Evolutionary conservation across 345 rosid genomes (phyloP).

Genomic region (Rhizophora apiculata): DNA sequence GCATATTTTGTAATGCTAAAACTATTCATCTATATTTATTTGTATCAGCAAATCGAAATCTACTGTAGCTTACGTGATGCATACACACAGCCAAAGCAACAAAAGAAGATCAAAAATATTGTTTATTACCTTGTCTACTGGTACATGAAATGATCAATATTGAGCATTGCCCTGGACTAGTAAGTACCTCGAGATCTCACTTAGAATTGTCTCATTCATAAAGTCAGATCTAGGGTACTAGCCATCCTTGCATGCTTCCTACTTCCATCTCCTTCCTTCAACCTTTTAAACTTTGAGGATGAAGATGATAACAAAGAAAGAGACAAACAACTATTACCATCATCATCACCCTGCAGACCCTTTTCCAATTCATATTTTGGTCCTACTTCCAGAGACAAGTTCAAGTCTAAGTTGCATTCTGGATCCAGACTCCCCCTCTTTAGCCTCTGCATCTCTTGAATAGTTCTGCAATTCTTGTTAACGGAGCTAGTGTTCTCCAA

Average conservation of each 20-base stretch:
- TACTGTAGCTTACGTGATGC: background rate
- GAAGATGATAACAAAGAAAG: conserved; percentile 63
- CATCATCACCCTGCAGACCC: conserved; percentile 19
- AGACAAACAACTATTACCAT: conserved; percentile 41
- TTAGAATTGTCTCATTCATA: conserved; percentile 64
- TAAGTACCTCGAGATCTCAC: conserved; percentile 77
- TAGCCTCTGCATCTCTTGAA: conserved; percentile 22
- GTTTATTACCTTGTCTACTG: conserved; percentile 14
- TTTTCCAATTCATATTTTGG: conserved; percentile 18
- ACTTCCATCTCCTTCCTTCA: conserved; percentile 32
- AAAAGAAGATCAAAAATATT: background rate
- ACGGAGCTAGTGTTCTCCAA: conserved; percentile 1
- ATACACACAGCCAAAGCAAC: background rate
- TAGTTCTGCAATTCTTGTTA: background rate
- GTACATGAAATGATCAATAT: conserved; percentile 12
- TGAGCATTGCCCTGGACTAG: conserved; percentile 3
- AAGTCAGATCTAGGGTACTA: conserved; percentile 85
- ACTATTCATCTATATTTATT: background rate
- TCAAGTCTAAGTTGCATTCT: conserved; percentile 51
- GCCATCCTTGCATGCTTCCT: conserved; percentile 35
- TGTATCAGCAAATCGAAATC: conserved; percentile 3
- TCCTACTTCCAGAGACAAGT: conserved; percentile 54
- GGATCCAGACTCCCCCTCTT: conserved; percentile 44
- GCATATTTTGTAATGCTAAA: conserved; percentile 20
- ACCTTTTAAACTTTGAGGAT: conserved; percentile 38